A percentile compares a stretch with the other conserved stretches of the same genome.
Conservation (phyloP, 2,329 filamentous ascomycete genomes). For the Mariannaea elegans region DNA sequence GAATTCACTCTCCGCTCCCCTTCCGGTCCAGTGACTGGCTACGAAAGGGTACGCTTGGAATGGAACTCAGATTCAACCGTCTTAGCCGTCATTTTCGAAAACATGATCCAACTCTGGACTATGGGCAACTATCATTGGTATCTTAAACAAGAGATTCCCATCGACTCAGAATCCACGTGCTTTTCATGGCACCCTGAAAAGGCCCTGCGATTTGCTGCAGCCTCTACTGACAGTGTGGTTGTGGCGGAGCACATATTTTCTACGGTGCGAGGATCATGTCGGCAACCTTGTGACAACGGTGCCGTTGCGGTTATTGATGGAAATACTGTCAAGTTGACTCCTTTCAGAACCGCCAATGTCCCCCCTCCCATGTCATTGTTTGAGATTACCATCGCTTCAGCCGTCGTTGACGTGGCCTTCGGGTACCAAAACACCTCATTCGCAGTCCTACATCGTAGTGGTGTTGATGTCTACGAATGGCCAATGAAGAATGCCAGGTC, state of each 20-base stretch:
- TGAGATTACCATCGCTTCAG: constrained; percentile 70
- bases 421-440: constrained; percentile 71
- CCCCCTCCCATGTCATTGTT: constrained; percentile 93
- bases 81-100: constrained; percentile 78
- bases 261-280: constrained; percentile 73
- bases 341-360: constrained; percentile 82
- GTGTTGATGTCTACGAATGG: constrained; percentile 76
- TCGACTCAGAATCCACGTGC: constrained; percentile 44
- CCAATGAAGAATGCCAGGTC: constrained; percentile 66
- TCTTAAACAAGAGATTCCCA: constrained; percentile 85
- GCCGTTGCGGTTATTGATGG: constrained; percentile 88
- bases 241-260: constrained; percentile 74
- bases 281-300: constrained; percentile 79
- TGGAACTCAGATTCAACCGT: constrained; percentile 97
- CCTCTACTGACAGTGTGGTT: constrained; percentile 60
- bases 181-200: constrained; percentile 89
- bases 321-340: constrained; percentile 80
- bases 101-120: constrained; percentile 91
- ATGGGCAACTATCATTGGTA: constrained; percentile 99
- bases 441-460: constrained; percentile 74
- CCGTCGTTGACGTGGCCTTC: constrained; percentile 79
- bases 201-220: constrained; percentile 71
- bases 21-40: constrained; percentile 63
- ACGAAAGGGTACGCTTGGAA: constrained; percentile 69
- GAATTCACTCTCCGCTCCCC: constrained; percentile 82